Evolutionary conservation across 1,284 basidiomycete species (phyloP), one percentile per base, ranked within the genome.

Genomic region (Rhodotorula sp.): DNA sequence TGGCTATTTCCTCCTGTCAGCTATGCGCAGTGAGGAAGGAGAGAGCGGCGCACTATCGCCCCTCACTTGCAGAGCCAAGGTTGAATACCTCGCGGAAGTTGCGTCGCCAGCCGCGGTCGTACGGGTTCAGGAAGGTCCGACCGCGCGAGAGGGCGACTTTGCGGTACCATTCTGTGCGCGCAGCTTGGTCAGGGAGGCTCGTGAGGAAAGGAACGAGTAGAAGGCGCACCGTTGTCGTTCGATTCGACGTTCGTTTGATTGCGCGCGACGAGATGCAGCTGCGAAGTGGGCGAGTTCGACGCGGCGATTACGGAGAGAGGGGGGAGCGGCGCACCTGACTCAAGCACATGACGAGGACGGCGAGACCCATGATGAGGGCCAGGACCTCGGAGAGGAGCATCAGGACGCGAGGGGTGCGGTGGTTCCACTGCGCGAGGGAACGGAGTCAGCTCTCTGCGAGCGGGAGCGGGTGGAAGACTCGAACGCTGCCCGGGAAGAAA

Each of bases 51-150:
- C 80, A 95, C 91, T 93, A 92, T 82, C 90, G 89, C 25, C 85
- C 85, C 25, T 85, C 83, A 21, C 10, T 12, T 6, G 36, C 50
- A 7, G 22, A 0, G 7, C 92, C 91, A 46, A 95, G 79, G 78
- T 97, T 97, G 84, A 98, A 97, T 81, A 97, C 97, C 39, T 94
- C 80, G 74, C 88, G 81, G 10, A 98, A 82, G 80, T 99, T 98
- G 72, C 85, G 72, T 80, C 87, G 84, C 61, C 71, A 67, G 1
- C 96, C 96, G 12, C 97, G 83, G 80, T 99, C 90, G 80, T 94
- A 98, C 13, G 91, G 94, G 79, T 98, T 98, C 29, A 92, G 85
- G 78, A 97, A 98, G 0, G 83, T 84, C 88, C 91, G 72, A 1
- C 54, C 62, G 13, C 69, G 66, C 25, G 84, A 83, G 74, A 87